Base-by-base conservation (phyloP, 2,329 filamentous ascomycete genomes). In the Myriosclerotinia curreyana region DNA sequence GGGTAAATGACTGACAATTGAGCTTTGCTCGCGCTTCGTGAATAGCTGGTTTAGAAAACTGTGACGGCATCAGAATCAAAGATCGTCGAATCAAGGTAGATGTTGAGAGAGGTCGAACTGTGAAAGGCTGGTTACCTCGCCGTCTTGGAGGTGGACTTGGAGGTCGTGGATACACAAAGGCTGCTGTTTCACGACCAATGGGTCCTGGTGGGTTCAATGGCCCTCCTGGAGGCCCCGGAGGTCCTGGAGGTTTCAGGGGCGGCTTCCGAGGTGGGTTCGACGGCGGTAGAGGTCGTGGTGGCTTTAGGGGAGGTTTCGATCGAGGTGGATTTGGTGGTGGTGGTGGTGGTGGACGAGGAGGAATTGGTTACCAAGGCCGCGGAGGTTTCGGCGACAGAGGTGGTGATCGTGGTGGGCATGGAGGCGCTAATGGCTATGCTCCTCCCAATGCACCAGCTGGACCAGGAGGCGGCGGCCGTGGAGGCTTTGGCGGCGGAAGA, bases 91-190 rank as follows among this genome's bases (percentile, higher is more conserved):
- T 98, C 73, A 86, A 96, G 75, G 92, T 98, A 73, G 95, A 99
- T 75, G 94, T 98, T 66, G 95, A 99, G 79, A 88, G 95, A 74
- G 95, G 95, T 70, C 89, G 95, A 71, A 98, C 95, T 40, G 92
- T 97, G 49, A 90, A 91, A 74, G 92, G 90, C 56, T 99, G 95
- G 95, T 90, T 91, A 74, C 95, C 95, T 67, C 88, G 91, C 70
- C 89, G 95, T 68, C 89, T 96, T 60, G 95, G 94, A 65, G 95
- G 95, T 69, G 95, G 95, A 54, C 85, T 97, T 3, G 95, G 95
- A 67, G 94, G 94, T 53, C 88, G 95, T 72, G 90, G 91, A 69
- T 98, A 98, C 77, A 98, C 94, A 64, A 96, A 94, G 77, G 86
- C 88, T 20, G 82, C 86, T 69, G 84, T 89, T 59, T 82, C 89